phyloP scores from a whole-genome alignment of 129 eudicot species.

The Scalesia atractyloides region DNA sequence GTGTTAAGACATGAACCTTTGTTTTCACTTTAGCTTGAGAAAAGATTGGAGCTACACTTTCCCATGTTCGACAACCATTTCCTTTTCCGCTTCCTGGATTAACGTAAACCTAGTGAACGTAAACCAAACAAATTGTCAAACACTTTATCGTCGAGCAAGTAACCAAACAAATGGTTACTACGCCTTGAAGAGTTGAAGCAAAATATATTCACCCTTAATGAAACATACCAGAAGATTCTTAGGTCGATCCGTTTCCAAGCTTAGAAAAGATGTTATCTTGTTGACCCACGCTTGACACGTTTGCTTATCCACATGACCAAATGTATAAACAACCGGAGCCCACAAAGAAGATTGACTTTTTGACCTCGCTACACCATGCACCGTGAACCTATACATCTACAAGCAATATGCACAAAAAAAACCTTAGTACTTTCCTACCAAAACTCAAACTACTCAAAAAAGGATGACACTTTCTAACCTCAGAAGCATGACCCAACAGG shows the following conservation, averaged over 20 bases:
- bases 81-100: constrained; percentile 95
- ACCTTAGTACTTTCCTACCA: constrained; percentile 18
- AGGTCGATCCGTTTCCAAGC: constrained; percentile 64
- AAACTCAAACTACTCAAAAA: neutral
- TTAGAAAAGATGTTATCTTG: constrained; percentile 48
- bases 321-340: constrained; percentile 64
- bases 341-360: constrained; percentile 61
- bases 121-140: constrained; percentile 28
- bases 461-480: constrained; percentile 48
- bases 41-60: constrained; percentile 75
- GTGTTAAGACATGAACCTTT: constrained; percentile 47
- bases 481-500: constrained; percentile 53
- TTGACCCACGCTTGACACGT: constrained; percentile 69
- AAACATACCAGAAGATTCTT: constrained; percentile 83
- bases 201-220: neutral
- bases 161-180: too few species aligned
- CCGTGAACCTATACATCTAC: constrained; percentile 80
- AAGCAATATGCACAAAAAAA: constrained; percentile 17
- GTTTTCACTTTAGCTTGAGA: constrained; percentile 80
- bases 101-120: constrained; percentile 76
- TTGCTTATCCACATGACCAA: constrained; percentile 67
- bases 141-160: constrained; percentile 1
- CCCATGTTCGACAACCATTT: constrained; percentile 80
- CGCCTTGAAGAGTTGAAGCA: too few species aligned
- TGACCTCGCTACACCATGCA: constrained; percentile 68